Evolutionary conservation across 2,329 filamentous ascomycete species (phyloP).

Genomic region (Pyrenochaeta sp.): DNA sequence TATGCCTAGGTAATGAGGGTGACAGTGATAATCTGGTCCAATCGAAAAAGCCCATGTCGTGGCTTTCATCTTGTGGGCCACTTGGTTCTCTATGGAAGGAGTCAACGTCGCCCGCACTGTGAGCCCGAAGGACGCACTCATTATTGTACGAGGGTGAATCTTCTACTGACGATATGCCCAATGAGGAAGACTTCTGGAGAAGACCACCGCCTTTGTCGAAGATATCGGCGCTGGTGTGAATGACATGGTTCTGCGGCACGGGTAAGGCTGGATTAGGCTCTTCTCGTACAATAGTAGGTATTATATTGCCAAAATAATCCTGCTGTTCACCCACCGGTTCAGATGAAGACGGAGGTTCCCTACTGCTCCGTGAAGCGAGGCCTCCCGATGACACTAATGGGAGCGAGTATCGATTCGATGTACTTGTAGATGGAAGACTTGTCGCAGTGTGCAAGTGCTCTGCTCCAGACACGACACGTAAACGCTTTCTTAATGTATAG

Average conservation of each 20-base stretch:
- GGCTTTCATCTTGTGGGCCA: conserved; percentile 24
- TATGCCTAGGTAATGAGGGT: conserved; percentile 71
- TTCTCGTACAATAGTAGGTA: conserved; percentile 16
- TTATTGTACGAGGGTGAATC: conserved; percentile 44
- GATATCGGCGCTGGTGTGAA: conserved; percentile 5
- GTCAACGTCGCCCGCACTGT: conserved; percentile 52
- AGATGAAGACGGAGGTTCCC: conserved; percentile 20
- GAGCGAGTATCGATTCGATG: conserved; percentile 37
- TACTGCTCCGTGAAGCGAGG: conserved; percentile 16
- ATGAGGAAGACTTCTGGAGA: conserved; percentile 20
- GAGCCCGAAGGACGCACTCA: conserved; percentile 53
- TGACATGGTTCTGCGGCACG: conserved; percentile 10
- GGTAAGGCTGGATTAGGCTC: conserved; percentile 21
- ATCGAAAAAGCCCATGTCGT: conserved; percentile 71
- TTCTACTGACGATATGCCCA: conserved; percentile 32
- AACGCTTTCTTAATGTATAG: conserved; percentile 72
- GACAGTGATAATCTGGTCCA: conserved; percentile 78
- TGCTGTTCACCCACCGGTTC: conserved; percentile 37
- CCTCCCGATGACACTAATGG: conserved; percentile 33
- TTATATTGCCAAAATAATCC: conserved; percentile 55
- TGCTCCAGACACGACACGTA: conserved; percentile 71
- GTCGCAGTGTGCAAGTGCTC: conserved; percentile 16
- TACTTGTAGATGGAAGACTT: conserved; percentile 46
- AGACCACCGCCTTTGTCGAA: conserved; percentile 6
- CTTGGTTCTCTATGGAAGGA: conserved; percentile 44